These are phyloP conservation scores for Talaromyces adpressus DNA, from an alignment of 495 filamentous ascomycete genomes.

Conservation along the genomic window DNA sequence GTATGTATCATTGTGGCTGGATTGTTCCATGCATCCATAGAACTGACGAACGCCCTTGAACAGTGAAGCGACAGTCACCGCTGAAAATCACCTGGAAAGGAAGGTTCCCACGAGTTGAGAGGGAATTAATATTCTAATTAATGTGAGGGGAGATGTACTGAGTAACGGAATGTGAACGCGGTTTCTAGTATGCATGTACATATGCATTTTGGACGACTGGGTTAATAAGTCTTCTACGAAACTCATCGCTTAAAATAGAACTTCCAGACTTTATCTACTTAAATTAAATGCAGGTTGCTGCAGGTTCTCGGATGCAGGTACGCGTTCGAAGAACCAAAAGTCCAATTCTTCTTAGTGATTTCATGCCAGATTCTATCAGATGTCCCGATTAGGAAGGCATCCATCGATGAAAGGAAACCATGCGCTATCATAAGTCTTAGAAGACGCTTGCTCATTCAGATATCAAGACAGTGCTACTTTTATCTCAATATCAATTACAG, in stretches of 20 bases:
- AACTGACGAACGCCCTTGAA: neutral
- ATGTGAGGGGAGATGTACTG: too few species aligned
- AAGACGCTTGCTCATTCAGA: neutral
- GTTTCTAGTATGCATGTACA: too few species aligned
- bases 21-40: neutral
- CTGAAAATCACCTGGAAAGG: neutral
- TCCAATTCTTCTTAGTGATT: neutral
- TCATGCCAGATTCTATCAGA: neutral
- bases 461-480: neutral
- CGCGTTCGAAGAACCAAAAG: neutral
- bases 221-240: too few species aligned
- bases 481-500: neutral
- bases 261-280: too few species aligned
- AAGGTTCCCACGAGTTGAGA: neutral
- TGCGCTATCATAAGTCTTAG: neutral
- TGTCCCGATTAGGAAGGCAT: neutral
- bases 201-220: too few species aligned
- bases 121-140: too few species aligned
- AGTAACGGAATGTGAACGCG: too few species aligned
- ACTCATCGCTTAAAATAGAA: too few species aligned
- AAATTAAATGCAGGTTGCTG: neutral
- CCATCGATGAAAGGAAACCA: neutral
- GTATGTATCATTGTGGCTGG: neutral
- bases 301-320: neutral
- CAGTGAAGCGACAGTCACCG: neutral